Evolutionary conservation across 2,329 filamentous ascomycete species (phyloP), one percentile per base, ranked within the genome.

Genomic region (Fusarium albosuccineum): DNA sequence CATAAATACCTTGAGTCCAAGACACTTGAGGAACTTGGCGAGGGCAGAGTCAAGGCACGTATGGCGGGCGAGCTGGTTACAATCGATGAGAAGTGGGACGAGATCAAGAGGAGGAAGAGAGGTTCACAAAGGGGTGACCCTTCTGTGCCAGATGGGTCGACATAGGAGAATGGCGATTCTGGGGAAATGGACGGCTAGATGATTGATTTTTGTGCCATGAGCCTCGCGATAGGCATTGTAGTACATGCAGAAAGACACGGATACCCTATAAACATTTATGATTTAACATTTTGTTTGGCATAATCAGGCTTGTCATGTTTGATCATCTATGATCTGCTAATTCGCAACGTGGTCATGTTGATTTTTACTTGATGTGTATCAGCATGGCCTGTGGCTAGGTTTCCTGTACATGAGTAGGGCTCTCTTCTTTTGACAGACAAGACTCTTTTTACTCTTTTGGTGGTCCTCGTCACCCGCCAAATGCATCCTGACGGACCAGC

Each of bases 11-110:
- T 83, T 30, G 82, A 83, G 71, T 81, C 80, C 3, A 84, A 83
- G 70, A 82, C 77, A 40, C 78, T 86, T 3, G 84, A 86, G 66
- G 83, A 85, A 50, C 77, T 86, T 6, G 83, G 83, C 13, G 83
- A 83, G 63, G 84, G 84, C 2, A 75, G 82, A 9, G 78, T 79
- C 49, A 79, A 80, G 65, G 84, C 83, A 2, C 74, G 78, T 7
- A 74, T 77, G 9, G 79, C 81, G 22, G 83, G 83, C 3, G 81
- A 85, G 69, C 64, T 81, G 3, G 77, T 86, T 8, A 82, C 80
- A 1, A 63, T 84, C 22, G 73, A 76, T 11, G 81, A 81, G 39
- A 85, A 83, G 70, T 78, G 79, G 75, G 73, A 71, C 5, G 79
- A 79, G 27, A 50, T 83, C 9, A 80, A 69, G 67, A 77, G 76